Base-by-base conservation (phyloP, 2,329 filamentous ascomycete species). In the Lasiodiplodia hormozganensis region DNA sequence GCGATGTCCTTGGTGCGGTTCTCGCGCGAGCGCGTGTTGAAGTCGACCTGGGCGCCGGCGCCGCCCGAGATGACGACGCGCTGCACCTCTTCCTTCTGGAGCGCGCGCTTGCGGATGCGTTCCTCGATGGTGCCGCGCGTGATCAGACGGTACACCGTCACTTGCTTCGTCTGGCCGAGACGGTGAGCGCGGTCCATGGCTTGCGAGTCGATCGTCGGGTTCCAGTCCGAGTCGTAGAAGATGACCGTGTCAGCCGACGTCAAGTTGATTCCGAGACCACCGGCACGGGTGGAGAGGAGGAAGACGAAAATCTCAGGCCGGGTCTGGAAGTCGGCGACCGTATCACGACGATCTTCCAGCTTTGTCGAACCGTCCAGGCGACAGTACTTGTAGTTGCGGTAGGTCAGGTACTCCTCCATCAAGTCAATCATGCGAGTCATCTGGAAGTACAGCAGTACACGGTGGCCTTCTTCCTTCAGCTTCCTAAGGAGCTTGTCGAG, bases 401-500 rank as follows among this genome's bases (percentile, higher is more conserved):
- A 98, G 0, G 96, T 98, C 69, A 99, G 85, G 75, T 98, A 99
- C 81, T 99, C 96, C 80, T 99, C 96, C 92, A 98, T 98, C 70
- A 99, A 85, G 79, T 99, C 95, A 77, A 99, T 98, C 96, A 99
- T 99, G 77, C 93, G 92, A 4, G 96, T 99, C 96, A 99, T 99
- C 85, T 99, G 96, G 92, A 99, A 99, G 86, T 99, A 99, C 23
- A 99, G 85, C 66, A 99, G 85, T 25, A 99, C 96, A 76, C 96
- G 94, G 74, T 99, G 96, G 43, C 92, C 92, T 71, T 92, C 92
- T 70, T 93, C 91, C 86, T 98, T 99, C 75, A 99, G 89, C 79
- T 94, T 88, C 78, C 92, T 92, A 16, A 99, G 86, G 21, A 99
- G 85, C 72, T 92, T 86, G 78, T 99, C 96, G 62, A 99, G 85